Evolutionary conservation across 805 yeast species (phyloP).

Genomic region (Teunomyces pallodes): DNA sequence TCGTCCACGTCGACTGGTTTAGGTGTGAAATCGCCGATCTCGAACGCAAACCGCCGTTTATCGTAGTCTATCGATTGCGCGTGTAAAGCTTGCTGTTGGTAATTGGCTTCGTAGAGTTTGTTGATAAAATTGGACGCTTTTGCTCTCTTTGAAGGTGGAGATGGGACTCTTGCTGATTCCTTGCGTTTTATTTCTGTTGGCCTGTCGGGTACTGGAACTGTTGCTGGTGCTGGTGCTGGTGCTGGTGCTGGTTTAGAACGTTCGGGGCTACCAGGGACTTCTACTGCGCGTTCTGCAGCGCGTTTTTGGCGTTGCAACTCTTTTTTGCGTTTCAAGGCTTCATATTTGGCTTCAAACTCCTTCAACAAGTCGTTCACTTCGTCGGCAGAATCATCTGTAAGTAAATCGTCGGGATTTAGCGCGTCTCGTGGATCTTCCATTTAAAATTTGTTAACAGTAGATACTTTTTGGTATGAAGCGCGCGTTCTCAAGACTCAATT

Average conservation of each 20-base stretch:
- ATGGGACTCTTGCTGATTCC: background rate
- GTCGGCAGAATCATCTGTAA: slow-evolving; percentile 39
- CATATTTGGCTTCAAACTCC: slow-evolving; percentile 23
- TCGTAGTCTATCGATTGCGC: slow-evolving; percentile 18
- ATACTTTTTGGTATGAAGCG: background rate
- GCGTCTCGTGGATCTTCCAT: slow-evolving; percentile 36
- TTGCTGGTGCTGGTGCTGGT: slow-evolving; percentile 2
- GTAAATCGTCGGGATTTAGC: slow-evolving; percentile 24
- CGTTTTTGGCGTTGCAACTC: slow-evolving; percentile 7
- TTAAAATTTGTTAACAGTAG: background rate
- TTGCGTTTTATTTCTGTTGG: background rate
- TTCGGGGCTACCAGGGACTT: slow-evolving; percentile 10
- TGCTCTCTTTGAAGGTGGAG: background rate
- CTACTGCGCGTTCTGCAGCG: slow-evolving; percentile 6
- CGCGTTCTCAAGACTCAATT: background rate
- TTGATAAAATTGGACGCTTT: slow-evolving; percentile 15
- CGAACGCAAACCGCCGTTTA: slow-evolving; percentile 25
- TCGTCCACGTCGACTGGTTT: slow-evolving; percentile 15
- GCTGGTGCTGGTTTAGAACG: slow-evolving; percentile 5
- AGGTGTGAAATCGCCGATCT: slow-evolving; percentile 9
- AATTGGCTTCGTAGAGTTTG: slow-evolving; percentile 16
- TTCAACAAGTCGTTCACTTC: slow-evolving; percentile 37
- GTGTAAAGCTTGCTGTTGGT: slow-evolving; percentile 1
- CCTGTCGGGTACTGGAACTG: slow-evolving; percentile 9
- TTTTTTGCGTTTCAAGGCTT: slow-evolving; percentile 22